phyloP scores from a whole-genome alignment of 2,329 filamentous ascomycete species.

The Stemphylium vesicarium region DNA sequence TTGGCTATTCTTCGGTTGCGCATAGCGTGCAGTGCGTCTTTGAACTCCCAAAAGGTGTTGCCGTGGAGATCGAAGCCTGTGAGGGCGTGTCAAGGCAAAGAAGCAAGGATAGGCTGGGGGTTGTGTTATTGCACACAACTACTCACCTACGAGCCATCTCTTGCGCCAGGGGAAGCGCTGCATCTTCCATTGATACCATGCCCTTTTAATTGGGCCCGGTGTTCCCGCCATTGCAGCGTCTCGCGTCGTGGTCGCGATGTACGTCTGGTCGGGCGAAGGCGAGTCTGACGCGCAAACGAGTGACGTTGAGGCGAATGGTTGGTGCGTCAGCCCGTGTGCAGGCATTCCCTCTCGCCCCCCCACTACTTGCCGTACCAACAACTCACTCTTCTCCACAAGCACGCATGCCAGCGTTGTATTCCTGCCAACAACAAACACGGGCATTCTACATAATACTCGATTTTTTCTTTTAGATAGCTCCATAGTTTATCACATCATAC shows the following conservation, averaged over 20 bases:
- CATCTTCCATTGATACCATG: conserved; percentile 70
- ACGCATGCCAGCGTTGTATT: conserved; percentile 10
- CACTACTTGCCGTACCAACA: conserved; percentile 1
- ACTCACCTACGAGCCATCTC: conserved; percentile 63
- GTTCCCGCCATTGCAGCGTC: conserved; percentile 42
- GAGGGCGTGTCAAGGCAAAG: conserved; percentile 11
- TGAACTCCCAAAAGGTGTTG: conserved; percentile 73
- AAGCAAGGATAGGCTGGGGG: conserved; percentile 9
- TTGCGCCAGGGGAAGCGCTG: conserved; percentile 67
- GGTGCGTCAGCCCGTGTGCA: conserved; percentile 24
- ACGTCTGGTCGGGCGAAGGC: conserved; percentile 11
- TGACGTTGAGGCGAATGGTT: conserved; percentile 39
- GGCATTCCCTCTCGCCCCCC: conserved; percentile 21
- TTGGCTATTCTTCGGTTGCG: conserved; percentile 66
- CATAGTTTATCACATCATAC: conserved; percentile 1
- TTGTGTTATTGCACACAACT: neutral
- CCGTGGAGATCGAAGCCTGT: conserved; percentile 66
- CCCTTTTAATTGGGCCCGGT: conserved; percentile 48
- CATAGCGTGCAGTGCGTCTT: conserved; percentile 60
- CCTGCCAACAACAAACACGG: conserved; percentile 1
- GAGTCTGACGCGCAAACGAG: conserved; percentile 25
- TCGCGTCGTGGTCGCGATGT: conserved; percentile 11
- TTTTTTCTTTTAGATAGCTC: neutral
- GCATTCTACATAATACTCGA: neutral
- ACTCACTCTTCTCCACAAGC: conserved; percentile 6